Percentiles rank a stretch among this genome's conserved stretches.
Evolutionary conservation across 163 green algal genomes (phyloP).

Genomic region (Dunaliella salina): DNA sequence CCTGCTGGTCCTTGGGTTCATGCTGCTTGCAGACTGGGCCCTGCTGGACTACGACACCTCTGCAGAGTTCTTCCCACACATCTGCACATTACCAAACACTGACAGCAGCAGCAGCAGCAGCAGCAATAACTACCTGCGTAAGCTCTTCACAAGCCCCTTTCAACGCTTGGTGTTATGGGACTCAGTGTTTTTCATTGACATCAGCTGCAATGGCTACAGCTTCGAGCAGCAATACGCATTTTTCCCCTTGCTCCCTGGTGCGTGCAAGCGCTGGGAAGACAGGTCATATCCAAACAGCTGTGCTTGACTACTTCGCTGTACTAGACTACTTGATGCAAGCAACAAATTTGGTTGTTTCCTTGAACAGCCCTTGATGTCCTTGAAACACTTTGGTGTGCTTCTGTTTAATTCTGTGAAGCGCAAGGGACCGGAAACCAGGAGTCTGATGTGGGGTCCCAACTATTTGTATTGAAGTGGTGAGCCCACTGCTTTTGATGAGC

Average conservation of each 20-base stretch:
- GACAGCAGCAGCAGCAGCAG: neutral
- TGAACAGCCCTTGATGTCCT: too few relatives aligned
- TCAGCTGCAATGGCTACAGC: slow-evolving; percentile 78
- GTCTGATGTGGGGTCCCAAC: too few relatives aligned
- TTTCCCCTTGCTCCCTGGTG: slow-evolving; percentile 73
- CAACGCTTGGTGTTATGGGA: slow-evolving; percentile 69
- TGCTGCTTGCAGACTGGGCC: slow-evolving; percentile 2
- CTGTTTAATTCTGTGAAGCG: too few relatives aligned
- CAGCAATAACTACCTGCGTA: neutral
- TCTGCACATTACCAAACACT: neutral
- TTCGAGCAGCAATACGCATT: slow-evolving; percentile 89
- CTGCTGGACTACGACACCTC: slow-evolving; percentile 2
- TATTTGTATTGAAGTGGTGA: too few relatives aligned
- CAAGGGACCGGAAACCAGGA: too few relatives aligned
- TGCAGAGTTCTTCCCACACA: neutral
- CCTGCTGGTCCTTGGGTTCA: neutral
- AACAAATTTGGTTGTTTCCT: too few relatives aligned
- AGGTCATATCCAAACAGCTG: too few relatives aligned
- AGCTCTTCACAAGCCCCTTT: neutral
- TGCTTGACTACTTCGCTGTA: too few relatives aligned
- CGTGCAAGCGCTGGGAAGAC: neutral
- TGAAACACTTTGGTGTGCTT: too few relatives aligned
- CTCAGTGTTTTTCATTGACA: slow-evolving; percentile 69
- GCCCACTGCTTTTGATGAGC: too few relatives aligned
- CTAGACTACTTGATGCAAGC: too few relatives aligned